Evolutionary conservation across 2,329 filamentous ascomycete species (phyloP).

Genomic region (Fusarium siculi): DNA sequence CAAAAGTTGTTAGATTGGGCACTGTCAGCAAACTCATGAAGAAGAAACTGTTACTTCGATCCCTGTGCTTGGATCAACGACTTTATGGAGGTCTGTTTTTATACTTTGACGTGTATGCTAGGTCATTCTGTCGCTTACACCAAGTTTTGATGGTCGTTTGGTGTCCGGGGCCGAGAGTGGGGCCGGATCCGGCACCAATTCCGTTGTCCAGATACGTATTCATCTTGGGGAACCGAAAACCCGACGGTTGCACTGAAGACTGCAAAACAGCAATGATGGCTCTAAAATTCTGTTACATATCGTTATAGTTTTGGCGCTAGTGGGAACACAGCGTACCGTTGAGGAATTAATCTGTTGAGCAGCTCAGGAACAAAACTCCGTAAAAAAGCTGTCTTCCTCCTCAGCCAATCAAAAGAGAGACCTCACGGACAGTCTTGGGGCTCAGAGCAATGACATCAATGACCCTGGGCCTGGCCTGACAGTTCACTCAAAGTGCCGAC

Average conservation of each 20-base stretch:
- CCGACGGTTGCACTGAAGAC: background rate
- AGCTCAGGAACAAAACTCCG: background rate
- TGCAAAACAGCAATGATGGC: background rate
- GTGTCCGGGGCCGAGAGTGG: background rate
- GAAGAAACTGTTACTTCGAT: fast-evolving
- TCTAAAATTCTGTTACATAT: background rate
- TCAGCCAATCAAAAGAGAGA: background rate
- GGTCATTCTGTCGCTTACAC: background rate
- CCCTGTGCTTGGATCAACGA: fast-evolving
- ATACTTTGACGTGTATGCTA: background rate
- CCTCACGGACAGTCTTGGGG: too few species aligned
- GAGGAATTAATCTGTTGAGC: background rate
- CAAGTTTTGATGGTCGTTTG: background rate
- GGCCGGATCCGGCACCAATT: background rate
- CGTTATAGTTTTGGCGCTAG: fast-evolving
- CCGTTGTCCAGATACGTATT: background rate
- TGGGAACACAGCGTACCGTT: background rate
- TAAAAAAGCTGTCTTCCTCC: fast-evolving
- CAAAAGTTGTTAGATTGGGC: too few species aligned
- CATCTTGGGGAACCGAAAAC: background rate
- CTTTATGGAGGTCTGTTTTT: too few species aligned
- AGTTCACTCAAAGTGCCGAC: constrained; percentile 2
- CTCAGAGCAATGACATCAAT: constrained; percentile 13
- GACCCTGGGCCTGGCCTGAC: background rate
- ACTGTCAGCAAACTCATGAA: background rate